Evolutionary conservation across 1,284 basidiomycete genomes (phyloP).

Genomic region (Apiotrichum veenhuisii): DNA sequence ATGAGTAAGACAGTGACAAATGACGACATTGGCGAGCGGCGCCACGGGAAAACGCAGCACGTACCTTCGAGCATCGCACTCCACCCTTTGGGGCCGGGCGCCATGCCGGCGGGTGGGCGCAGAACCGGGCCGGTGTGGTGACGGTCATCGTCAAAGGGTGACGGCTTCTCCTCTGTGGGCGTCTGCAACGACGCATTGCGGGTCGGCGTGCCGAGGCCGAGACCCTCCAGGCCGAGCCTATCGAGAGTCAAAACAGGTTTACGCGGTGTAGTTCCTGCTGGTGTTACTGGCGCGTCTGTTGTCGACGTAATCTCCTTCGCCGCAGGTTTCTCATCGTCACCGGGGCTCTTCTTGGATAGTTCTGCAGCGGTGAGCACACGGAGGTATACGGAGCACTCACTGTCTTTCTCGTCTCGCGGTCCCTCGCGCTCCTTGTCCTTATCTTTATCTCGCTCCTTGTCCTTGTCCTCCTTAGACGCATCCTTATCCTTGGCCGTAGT

Average conservation of each 20-base stretch:
- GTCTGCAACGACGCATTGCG: conserved; percentile 10
- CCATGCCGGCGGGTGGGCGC: neutral
- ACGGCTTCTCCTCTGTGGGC: conserved; percentile 21
- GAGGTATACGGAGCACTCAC: too few species aligned
- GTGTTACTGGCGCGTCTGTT: neutral
- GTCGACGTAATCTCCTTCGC: neutral
- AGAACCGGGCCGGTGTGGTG: neutral
- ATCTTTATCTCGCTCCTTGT: too few species aligned
- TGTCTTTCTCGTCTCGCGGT: neutral
- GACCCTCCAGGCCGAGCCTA: neutral
- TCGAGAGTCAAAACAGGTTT: neutral
- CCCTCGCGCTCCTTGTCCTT: too few species aligned
- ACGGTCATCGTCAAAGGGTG: neutral
- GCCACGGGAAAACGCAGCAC: conserved; percentile 1
- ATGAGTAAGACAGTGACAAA: neutral
- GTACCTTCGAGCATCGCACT: conserved; percentile 46
- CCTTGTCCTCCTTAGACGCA: too few species aligned
- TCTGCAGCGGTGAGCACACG: neutral
- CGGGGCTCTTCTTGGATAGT: neutral
- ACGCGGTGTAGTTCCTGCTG: conserved; percentile 1
- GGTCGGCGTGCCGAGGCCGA: neutral
- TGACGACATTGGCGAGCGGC: too few species aligned
- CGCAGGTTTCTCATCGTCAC: conserved; percentile 11
- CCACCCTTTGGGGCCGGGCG: conserved; percentile 33
- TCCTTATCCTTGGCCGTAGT: conserved; percentile 6